A percentile compares a stretch with the other conserved stretches of the same genome.
These are phyloP conservation scores for Candida coquimbonensis DNA, from an alignment of 805 yeast genomes.

Conservation along the genomic window DNA sequence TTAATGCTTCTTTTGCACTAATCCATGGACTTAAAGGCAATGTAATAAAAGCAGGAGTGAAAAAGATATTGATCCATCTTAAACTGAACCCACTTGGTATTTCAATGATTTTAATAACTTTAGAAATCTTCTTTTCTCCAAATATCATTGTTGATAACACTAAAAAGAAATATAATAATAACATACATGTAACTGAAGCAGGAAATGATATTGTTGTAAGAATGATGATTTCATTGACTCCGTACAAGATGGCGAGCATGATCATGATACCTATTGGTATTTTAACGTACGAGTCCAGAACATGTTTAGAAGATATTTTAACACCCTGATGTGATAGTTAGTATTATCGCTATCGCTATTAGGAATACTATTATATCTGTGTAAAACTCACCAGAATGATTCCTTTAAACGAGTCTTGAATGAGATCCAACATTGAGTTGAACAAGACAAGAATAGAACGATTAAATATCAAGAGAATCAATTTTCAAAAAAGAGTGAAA, in stretches of 20 bases:
- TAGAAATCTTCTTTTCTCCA: slow-evolving; percentile 28
- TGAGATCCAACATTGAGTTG: too few species aligned
- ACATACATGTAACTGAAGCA: slow-evolving; percentile 65
- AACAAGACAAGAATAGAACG: too few species aligned
- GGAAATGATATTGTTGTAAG: slow-evolving; percentile 45
- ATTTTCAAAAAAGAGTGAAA: too few species aligned
- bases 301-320: slow-evolving; percentile 14
- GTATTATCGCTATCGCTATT: too few species aligned
- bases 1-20: slow-evolving; percentile 59
- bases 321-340: slow-evolving; percentile 11
- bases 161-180: slow-evolving; percentile 44
- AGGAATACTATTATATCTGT: neutral
- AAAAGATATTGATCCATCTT: slow-evolving; percentile 73
- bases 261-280: slow-evolving; percentile 20
- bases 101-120: slow-evolving; percentile 31
- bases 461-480: too few species aligned
- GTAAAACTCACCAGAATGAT: neutral
- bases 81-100: slow-evolving; percentile 64
- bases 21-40: slow-evolving; percentile 64
- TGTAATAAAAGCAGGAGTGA: slow-evolving; percentile 70
- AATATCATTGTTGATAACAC: slow-evolving; percentile 30
- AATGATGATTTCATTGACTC: slow-evolving; percentile 21
- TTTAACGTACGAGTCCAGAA: slow-evolving; percentile 16
- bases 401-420: neutral
- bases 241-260: slow-evolving; percentile 17